Evolutionary conservation across 352 stramenopile species (phyloP).

Genomic region (Pythium graminicola): DNA sequence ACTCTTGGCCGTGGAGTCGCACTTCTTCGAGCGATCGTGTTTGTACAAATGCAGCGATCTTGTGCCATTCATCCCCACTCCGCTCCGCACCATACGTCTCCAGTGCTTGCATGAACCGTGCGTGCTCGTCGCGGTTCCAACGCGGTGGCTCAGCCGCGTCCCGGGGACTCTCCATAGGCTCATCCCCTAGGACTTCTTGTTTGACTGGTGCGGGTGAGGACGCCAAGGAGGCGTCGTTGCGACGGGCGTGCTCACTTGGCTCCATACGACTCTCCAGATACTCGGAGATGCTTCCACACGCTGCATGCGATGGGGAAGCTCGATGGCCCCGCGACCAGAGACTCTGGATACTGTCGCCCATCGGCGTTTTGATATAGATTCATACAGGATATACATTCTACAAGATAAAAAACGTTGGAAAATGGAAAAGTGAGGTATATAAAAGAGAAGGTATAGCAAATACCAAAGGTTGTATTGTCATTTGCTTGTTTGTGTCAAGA

Average conservation of each 20-base stretch:
- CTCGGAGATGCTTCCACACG: slow-evolving; percentile 24
- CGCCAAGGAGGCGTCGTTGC: not conserved
- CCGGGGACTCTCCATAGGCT: slow-evolving; percentile 12
- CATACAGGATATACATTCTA: not conserved
- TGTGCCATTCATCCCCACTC: slow-evolving; percentile 56
- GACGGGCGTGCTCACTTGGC: too few species aligned
- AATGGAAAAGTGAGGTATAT: not conserved
- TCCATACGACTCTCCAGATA: too few species aligned
- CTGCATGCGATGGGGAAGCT: not conserved
- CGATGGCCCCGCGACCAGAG: not conserved
- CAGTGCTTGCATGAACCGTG: slow-evolving; percentile 73
- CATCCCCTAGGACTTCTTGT: slow-evolving; percentile 4
- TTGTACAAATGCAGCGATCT: slow-evolving; percentile 66
- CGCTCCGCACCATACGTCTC: slow-evolving; percentile 51
- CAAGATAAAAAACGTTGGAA: not conserved
- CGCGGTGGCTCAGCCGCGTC: slow-evolving; percentile 6
- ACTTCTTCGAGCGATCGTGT: slow-evolving; percentile 65
- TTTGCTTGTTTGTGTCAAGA: slow-evolving; percentile 6
- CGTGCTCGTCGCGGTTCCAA: slow-evolving; percentile 69
- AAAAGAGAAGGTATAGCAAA: not conserved
- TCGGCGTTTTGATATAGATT: not conserved
- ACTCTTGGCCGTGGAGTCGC: slow-evolving; percentile 55
- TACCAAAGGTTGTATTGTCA: slow-evolving; percentile 4
- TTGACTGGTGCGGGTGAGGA: not conserved
- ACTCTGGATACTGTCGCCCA: not conserved